Base-by-base conservation (phyloP, 1,284 basidiomycete species). In the Moesziomyces parantarcticus region DNA sequence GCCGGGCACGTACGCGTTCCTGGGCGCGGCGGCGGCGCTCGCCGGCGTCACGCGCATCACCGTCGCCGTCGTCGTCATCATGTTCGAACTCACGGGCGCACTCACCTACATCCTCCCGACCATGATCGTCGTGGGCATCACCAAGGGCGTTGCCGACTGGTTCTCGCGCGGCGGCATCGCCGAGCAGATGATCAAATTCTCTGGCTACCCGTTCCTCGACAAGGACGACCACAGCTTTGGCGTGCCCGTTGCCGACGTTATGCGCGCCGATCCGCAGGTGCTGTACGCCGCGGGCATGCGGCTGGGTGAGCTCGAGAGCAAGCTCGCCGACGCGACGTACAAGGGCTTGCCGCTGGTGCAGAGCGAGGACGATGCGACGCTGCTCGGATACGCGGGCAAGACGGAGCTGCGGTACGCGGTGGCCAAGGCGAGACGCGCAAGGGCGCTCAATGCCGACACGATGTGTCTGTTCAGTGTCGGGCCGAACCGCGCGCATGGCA, bases 61-160 rank as follows among this genome's bases (percentile, higher is more conserved):
- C 0, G 93, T 99, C 22, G 94, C 95, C 0, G 94, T 99, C 2
- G 97, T 98, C 2, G 97, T 99, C 55, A 97, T 99, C 85, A 99
- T 99, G 95, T 98, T 98, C 84, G 97, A 99, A 83, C 88, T 99
- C n/a, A 99, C 97, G 1, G 97, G 97, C 10, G 96, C 97, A 1
- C 85, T 99, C 77, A 98, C 94, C 13, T 99, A 99, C 84, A 97
- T 99, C 76, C 86, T 99, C 26, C 97, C 97, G 0, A 97, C 94
- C 5, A 99, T 99, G 97, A 94, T 99, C 78, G 94, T 97, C 0
- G 87, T 98, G 23, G 87, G 98, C 39, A 94, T 97, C 36, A 97
- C 97, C 16, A 99, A 98, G 85, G 93, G 94, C 8, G 94, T 99
- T 14, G 93, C 93, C n/a, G 97, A 99, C 82, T 91, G 93, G 77